phyloP scores from a whole-genome alignment of 2,329 filamentous ascomycete species.

The Fusarium subtropicale region DNA sequence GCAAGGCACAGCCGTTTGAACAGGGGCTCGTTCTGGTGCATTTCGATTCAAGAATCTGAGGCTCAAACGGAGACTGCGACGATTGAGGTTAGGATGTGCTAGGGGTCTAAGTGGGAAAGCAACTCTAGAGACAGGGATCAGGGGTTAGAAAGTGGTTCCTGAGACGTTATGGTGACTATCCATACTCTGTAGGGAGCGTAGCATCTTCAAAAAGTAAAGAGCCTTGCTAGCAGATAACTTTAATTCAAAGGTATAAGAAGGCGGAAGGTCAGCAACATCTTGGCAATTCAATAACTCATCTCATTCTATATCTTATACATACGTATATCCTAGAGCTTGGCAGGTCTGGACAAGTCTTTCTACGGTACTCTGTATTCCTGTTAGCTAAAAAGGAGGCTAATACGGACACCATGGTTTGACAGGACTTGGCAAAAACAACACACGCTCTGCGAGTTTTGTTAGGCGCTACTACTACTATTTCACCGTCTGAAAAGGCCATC shows the following conservation, averaged over 20 bases:
- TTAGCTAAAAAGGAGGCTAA: slow-evolving; percentile 20
- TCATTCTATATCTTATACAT: background rate
- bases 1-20: slow-evolving; percentile 6
- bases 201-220: background rate
- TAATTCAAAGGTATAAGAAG: slow-evolving; percentile 13
- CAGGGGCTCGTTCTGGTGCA: slow-evolving; percentile 21
- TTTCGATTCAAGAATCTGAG: slow-evolving; percentile 40
- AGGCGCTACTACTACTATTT: slow-evolving; percentile 20
- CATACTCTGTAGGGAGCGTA: background rate
- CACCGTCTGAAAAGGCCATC: slow-evolving; percentile 9
- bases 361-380: background rate
- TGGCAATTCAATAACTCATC: slow-evolving; percentile 5
- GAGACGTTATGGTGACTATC: slow-evolving; percentile 24
- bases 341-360: slow-evolving; percentile 1
- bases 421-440: slow-evolving; percentile 24
- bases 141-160: slow-evolving; percentile 20
- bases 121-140: slow-evolving; percentile 14
- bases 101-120: slow-evolving; percentile 19
- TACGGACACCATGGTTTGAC: slow-evolving; percentile 13
- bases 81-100: slow-evolving; percentile 37
- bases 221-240: slow-evolving; percentile 10
- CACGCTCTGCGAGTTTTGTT: slow-evolving; percentile 15
- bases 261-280: background rate
- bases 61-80: slow-evolving; percentile 45
- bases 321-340: slow-evolving; percentile 3